Evolutionary conservation across 2,329 filamentous ascomycete species (phyloP), one percentile per base, ranked within the genome.

Genomic region (Aspergillus fijiensis): DNA sequence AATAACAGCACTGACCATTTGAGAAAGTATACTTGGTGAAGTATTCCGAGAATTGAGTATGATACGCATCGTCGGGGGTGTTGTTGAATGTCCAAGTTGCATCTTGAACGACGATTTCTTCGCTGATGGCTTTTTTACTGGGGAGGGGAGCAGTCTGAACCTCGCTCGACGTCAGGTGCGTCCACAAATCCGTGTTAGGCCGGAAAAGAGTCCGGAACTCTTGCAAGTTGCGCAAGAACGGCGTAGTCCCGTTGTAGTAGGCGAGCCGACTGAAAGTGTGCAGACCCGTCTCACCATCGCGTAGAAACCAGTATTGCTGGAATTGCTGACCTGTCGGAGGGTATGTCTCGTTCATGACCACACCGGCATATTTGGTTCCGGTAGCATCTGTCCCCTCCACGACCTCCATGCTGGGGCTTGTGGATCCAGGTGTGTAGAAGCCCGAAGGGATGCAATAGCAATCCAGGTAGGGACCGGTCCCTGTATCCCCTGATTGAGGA

Each of bases 11-110:
- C 5, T 35, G 11, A 71, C 78, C 78, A 59, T 85, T 83, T 4
- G 80, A 78, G 60, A 88, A 87, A 0, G 83, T 87, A 66, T 88
- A 88, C 69, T 89, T 89, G 23, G 86, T 88, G 67, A 87, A 89
- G 70, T 87, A 88, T 50, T 87, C 82, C 1, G 83, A 78, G 58
- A 84, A 80, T 50, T 85, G 74, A 42, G 80, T 70, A 0, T 85
- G 82, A 65, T 88, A 88, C 0, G 82, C 76, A 67, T 86, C 83
- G 16, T 81, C 67, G 0, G 81, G 80, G 0, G 81, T 81, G 51
- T 83, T 83, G 27, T 83, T 82, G 14, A 88, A 69, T 51, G 84
- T 83, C 84, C 85, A 88, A 0, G 86, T 87, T 4, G 86, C 85
- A 71, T 89, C 86, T 68, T 88, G 86, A 4, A 88, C 85, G 2